Base-by-base conservation (phyloP, 2,329 filamentous ascomycete genomes). In the Phaeosphaeriaceae sp. region DNA sequence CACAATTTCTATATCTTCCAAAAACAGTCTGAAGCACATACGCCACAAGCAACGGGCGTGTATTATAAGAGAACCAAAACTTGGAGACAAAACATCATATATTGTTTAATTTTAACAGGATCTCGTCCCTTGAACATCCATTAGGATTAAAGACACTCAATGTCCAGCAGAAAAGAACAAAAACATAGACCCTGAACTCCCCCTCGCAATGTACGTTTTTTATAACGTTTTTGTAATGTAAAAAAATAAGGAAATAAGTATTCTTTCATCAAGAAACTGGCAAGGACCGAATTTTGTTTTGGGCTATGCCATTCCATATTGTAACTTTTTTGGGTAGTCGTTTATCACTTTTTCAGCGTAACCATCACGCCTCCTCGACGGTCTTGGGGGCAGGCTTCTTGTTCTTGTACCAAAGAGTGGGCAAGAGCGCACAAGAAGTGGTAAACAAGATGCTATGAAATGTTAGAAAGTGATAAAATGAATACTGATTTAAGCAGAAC, bases 351-450 rank as follows among this genome's bases (percentile, higher is more conserved):
- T 11, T 42, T 32, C 26, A 21, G 45, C 35, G 17, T 16, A n/a
- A 8, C 41, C 16, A 42, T 50, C 58, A 71, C 13, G 60, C 70
- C 36, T 64, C 59, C 46, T 72, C 69, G 33, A 71, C 63, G 5
- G 60, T 55, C 66, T 74, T 74, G 49, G 69, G 60, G 11, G 64
- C 63, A 18, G 70, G 64, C 71, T 75, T 78, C 71, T 75, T 78
- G 61, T 74, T 76, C 74, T 80, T 80, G 67, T 76, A 74, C 70
- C 73, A 80, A 23, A 80, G 70, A 16, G 76, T 77, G 2, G 78
- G 78, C 50, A 81, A 63, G 23, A 80, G 66, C 8, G 76, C 60
- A 44, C 64, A 72, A 9, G 77, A 78, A 42, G 73, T 75, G 8
- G 74, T 75, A 61, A 78, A 80, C 16, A 80, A 61, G 43, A 81